These are phyloP conservation scores for Termitomyces sp. DNA, from an alignment of 768 basidiomycete species.

Conservation along the genomic window DNA sequence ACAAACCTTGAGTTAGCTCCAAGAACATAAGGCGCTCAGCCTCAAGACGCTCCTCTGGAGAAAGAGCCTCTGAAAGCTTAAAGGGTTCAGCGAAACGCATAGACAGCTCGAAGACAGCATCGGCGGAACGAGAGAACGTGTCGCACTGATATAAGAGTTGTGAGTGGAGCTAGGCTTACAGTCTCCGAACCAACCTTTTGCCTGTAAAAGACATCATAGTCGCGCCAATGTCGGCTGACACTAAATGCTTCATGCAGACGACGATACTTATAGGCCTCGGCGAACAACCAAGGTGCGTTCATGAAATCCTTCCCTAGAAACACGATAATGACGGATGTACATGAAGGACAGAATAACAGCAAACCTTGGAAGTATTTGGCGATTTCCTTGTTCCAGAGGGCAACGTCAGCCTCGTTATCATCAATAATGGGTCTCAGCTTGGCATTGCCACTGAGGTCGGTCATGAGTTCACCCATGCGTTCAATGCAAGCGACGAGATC, in stretches of 20 bases:
- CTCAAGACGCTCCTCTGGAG: constrained; percentile 54
- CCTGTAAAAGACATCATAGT: constrained; percentile 93
- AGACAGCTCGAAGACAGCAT: constrained; percentile 93
- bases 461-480: constrained; percentile 87
- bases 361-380: constrained; percentile 89
- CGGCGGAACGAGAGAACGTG: constrained; percentile 87
- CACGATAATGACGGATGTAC: not conserved
- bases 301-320: constrained; percentile 78
- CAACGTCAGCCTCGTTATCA: constrained; percentile 87
- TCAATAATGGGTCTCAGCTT: constrained; percentile 86
- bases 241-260: constrained; percentile 92
- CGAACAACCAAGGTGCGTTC: constrained; percentile 96
- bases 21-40: constrained; percentile 83
- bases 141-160: constrained; percentile 54
- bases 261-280: constrained; percentile 91
- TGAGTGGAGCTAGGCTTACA: constrained; percentile 1
- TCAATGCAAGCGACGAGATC: constrained; percentile 86
- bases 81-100: constrained; percentile 87
- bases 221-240: constrained; percentile 81
- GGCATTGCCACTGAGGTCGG: constrained; percentile 75
- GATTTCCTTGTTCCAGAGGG: constrained; percentile 96
- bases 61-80: constrained; percentile 48
- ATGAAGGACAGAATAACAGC: not conserved
- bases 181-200: constrained; percentile 56
- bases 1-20: constrained; percentile 83